These are phyloP conservation scores for Jatropha podagrica DNA, from an alignment of 441 rosid genomes.

Conservation along the genomic window DNA sequence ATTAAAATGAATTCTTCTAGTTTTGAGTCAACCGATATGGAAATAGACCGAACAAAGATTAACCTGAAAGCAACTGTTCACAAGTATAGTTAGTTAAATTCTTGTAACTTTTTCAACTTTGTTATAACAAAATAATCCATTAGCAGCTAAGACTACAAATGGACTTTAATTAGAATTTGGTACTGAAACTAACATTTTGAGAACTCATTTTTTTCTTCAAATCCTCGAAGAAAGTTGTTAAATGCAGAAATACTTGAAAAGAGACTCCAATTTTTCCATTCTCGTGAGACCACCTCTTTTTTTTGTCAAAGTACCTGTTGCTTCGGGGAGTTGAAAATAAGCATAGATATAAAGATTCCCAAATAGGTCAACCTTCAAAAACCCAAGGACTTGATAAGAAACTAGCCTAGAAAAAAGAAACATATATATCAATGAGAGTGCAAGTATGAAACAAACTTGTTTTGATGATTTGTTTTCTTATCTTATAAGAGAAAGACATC, in stretches of 20 bases:
- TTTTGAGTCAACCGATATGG: constrained; percentile 26
- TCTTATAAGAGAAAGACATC: constrained; percentile 54
- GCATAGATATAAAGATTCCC: no score
- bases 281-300: no score
- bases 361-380: no score
- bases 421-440: background rate
- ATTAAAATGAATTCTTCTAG: constrained; percentile 23
- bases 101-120: background rate
- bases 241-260: background rate
- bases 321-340: no score
- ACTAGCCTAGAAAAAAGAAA: no score
- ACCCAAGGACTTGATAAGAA: no score
- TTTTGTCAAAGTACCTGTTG: no score
- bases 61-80: constrained; percentile 58
- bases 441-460: background rate
- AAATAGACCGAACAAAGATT: constrained; percentile 50
- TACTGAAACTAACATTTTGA: no score
- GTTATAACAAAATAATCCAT: no score
- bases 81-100: constrained; percentile 36
- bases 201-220: background rate
- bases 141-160: no score
- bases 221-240: background rate
- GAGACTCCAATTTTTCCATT: background rate
- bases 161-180: background rate
- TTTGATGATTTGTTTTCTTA: background rate